A percentile compares a stretch with the other conserved stretches of the same genome.
Evolutionary conservation across 164 flowering plant genomes (phyloP).

Genomic region (Vitis riparia): DNA sequence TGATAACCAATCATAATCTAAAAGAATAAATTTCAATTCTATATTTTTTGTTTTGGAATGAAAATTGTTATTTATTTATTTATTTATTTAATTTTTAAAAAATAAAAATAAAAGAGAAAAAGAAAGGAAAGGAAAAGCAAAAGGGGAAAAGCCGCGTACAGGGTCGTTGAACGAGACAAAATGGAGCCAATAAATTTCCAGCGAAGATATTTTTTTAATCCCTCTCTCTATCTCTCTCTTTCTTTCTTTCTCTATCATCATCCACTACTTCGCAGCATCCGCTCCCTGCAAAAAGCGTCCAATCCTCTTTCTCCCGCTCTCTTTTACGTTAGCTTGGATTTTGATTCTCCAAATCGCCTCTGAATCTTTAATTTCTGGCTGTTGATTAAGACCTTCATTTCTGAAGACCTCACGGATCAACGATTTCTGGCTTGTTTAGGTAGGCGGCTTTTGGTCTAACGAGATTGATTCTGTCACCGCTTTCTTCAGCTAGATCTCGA

Average conservation of each 20-base stretch:
- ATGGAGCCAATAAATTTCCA: neutral
- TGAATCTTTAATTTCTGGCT: neutral
- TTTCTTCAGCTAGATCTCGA: too few relatives aligned
- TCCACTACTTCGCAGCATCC: constrained; percentile 19
- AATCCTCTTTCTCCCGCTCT: neutral
- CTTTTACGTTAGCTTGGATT: neutral
- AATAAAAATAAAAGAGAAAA: neutral
- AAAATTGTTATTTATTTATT: too few relatives aligned
- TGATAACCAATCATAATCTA: too few relatives aligned
- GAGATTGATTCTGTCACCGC: too few relatives aligned
- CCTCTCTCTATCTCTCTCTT: neutral
- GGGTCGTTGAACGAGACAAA: constrained; percentile 11
- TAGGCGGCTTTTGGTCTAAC: too few relatives aligned
- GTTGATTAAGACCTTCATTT: neutral
- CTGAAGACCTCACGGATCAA: neutral
- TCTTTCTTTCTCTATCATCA: constrained; percentile 4
- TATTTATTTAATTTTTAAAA: neutral
- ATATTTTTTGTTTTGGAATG: too few relatives aligned
- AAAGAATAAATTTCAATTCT: too few relatives aligned
- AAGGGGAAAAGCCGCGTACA: constrained; percentile 6
- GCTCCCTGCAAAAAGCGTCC: constrained; percentile 13
- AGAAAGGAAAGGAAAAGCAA: neutral
- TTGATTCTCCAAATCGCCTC: neutral
- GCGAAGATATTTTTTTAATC: constrained; percentile 8
- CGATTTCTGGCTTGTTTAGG: too few relatives aligned